Percentiles rank a stretch among this genome's conserved stretches.
Conservation (phyloP, 768 basidiomycete species). For the Hygrophorus russula region DNA sequence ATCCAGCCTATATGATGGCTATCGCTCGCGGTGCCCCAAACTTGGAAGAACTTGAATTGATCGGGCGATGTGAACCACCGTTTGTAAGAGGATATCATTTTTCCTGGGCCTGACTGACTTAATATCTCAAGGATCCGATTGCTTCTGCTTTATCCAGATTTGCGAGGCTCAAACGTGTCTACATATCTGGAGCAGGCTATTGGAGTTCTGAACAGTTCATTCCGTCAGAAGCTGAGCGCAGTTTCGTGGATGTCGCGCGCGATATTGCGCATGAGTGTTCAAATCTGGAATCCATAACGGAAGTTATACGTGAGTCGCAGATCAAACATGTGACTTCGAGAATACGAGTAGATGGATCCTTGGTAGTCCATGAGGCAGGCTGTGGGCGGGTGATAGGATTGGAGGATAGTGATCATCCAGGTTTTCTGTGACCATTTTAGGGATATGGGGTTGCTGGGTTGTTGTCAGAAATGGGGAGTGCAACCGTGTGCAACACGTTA, state of each 20-base stretch:
- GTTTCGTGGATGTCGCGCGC: background rate
- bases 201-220: background rate
- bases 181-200: background rate
- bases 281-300: background rate
- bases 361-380: background rate
- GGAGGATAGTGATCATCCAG: background rate
- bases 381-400: background rate
- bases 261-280: background rate
- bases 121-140: background rate
- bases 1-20: background rate
- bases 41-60: constrained; percentile 7
- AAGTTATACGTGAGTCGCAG: background rate
- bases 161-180: background rate
- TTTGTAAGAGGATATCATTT: background rate
- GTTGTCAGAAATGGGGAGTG: too few relatives aligned
- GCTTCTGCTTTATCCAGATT: background rate
- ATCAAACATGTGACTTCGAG: background rate
- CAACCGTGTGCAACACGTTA: too few relatives aligned
- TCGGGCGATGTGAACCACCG: background rate
- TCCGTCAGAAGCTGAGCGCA: background rate
- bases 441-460: too few relatives aligned
- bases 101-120: background rate
- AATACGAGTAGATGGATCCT: background rate
- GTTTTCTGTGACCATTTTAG: background rate
- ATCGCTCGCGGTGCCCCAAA: constrained; percentile 6